phyloP scores from a whole-genome alignment of 441 rosid genomes.

The Pelargonium australe region DNA sequence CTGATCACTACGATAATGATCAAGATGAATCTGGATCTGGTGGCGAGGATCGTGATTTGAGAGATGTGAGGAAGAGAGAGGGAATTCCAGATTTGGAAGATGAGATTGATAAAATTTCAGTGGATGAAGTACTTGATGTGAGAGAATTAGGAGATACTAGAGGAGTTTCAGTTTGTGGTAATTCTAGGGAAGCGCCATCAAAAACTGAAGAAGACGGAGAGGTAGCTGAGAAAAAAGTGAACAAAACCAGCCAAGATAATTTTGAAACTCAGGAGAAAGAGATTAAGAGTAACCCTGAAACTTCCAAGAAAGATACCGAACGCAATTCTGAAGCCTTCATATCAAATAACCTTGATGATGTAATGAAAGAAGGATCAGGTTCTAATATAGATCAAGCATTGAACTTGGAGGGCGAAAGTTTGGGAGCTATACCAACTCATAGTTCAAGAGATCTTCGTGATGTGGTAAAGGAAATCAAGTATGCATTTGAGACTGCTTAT shows the following conservation, averaged over 20 bases:
- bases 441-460: slow-evolving; percentile 20
- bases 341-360: background rate
- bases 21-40: slow-evolving; percentile 19
- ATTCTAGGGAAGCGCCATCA: background rate
- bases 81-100: slow-evolving; percentile 38
- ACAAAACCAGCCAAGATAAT: background rate
- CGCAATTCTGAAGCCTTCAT: background rate
- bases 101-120: slow-evolving; percentile 19
- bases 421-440: slow-evolving; percentile 11
- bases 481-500: slow-evolving; percentile 21
- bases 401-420: slow-evolving; percentile 1
- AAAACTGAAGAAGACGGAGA: background rate
- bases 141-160: background rate
- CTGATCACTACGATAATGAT: slow-evolving; percentile 8
- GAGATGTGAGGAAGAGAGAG: slow-evolving; percentile 28
- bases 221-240: background rate
- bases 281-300: slow-evolving; percentile 6
- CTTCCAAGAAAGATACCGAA: background rate
- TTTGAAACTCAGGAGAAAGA: slow-evolving; percentile 8
- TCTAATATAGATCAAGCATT: background rate
- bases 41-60: slow-evolving; percentile 2
- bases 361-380: background rate
- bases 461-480: slow-evolving; percentile 22
- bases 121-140: slow-evolving; percentile 8
- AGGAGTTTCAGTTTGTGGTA: background rate